phyloP scores from a whole-genome alignment of 2,329 filamentous ascomycete genomes.

The Stachybotrys elegans region DNA sequence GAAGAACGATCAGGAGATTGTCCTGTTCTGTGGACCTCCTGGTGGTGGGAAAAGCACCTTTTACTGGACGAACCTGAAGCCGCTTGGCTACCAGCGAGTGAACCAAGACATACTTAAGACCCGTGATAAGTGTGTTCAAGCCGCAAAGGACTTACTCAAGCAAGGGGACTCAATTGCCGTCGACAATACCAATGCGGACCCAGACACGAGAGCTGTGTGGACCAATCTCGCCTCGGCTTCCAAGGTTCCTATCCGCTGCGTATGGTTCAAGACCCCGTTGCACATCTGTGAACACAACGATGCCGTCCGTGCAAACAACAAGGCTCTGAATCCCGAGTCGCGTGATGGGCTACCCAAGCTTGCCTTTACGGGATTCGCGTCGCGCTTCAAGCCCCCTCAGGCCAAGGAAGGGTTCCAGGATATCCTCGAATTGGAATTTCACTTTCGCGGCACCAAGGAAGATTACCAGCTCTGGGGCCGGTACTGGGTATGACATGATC shows the following conservation, averaged over 20 bases:
- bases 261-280: conserved; percentile 73
- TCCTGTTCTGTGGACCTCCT: conserved; percentile 84
- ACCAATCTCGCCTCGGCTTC: conserved; percentile 65
- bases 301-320: conserved; percentile 67
- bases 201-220: conserved; percentile 75
- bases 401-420: conserved; percentile 79
- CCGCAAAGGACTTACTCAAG: conserved; percentile 60
- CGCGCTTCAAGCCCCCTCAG: conserved; percentile 68
- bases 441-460: conserved; percentile 64
- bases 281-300: conserved; percentile 82
- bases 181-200: conserved; percentile 93
- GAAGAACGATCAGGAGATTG: conserved; percentile 63
- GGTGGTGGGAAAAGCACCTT: conserved; percentile 91
- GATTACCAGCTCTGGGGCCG: conserved; percentile 68
- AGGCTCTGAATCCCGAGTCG: conserved; percentile 75
- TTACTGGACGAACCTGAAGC: conserved; percentile 72
- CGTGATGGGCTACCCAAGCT: conserved; percentile 68
- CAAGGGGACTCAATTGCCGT: conserved; percentile 68
- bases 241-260: conserved; percentile 72
- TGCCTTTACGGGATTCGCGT: conserved; percentile 73
- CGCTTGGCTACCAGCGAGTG: conserved; percentile 74
- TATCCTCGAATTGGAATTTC: conserved; percentile 69
- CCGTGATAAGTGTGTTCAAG: conserved; percentile 64
- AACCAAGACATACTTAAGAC: conserved; percentile 89
- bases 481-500: conserved; percentile 70